Evolutionary conservation across 306 rosid species (phyloP), one percentile per base, ranked within the genome.

Genomic region (Lathyrus oleraceus): DNA sequence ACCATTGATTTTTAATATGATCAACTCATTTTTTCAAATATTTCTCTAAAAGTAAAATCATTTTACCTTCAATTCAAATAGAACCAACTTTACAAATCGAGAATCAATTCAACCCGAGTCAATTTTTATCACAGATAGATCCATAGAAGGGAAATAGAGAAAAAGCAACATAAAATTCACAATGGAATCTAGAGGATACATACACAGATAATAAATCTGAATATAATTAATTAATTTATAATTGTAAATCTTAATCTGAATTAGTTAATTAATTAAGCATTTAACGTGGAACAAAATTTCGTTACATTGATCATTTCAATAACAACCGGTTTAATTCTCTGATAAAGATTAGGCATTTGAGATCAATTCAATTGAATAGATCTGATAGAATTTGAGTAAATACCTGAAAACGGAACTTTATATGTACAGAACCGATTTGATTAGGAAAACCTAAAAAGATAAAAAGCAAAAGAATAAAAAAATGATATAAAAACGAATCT

Each of bases 331-430:
- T 57, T 57, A 15, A 21, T 67, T 30, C 44, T 10, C 23, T 0
- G 32, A 71, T 5, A 61, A 30, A 68, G 15, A 39, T 5, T 30
- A 25, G 19, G 36, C 36, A 36, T 3, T 6, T 13, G 11, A 58
- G 40, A 67, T 75, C 11, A 30, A 36, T 75, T 11, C 4, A 42
- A 15, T 47, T 35, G 8, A 59, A 81, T 53, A 70, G 79, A 78
- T 78, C 60, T 25, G 23, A 65, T 21, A 20, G 30, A 4, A 68
- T n/a, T 44, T 36, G 9, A 9, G 38, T 21, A 5, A 61, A 3
- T 75, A 78, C 81, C 84, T 83, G 81, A 63, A 47, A 71, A 62
- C 56, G 45, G 45, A 76, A 48, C 40, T 72, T 60, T 71, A 44
- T 68, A 30, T 48, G 25, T 49, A 25, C 63, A 66, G 1, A 67